These are phyloP conservation scores for Psilocybe cyanescens DNA, from an alignment of 768 basidiomycete species.

Conservation along the genomic window DNA sequence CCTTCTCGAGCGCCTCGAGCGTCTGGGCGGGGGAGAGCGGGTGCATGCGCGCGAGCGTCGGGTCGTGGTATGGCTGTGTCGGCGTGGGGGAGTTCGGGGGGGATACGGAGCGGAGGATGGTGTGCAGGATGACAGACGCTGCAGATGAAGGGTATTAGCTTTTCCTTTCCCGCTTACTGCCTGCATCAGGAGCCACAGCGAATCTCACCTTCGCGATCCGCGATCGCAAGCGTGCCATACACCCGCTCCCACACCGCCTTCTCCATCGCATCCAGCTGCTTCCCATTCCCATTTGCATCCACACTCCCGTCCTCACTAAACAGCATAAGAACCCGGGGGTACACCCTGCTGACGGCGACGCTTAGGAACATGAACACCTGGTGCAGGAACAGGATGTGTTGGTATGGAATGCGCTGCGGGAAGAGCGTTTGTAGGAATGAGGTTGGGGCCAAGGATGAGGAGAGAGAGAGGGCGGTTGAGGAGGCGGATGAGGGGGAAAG, in stretches of 20 bases:
- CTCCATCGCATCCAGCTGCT: conserved; percentile 36
- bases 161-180: too few species aligned
- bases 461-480: conserved; percentile 1
- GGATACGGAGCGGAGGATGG: conserved; percentile 56
- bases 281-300: conserved; percentile 12
- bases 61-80: conserved; percentile 31
- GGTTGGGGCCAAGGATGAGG: conserved; percentile 14
- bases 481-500: background rate
- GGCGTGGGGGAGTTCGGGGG: conserved; percentile 28
- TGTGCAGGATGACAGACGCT: conserved; percentile 59
- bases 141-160: conserved; percentile 1
- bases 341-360: conserved; percentile 71
- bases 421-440: conserved; percentile 43
- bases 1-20: conserved; percentile 38
- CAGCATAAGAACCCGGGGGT: conserved; percentile 64
- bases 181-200: background rate
- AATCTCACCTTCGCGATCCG: conserved; percentile 59
- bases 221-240: conserved; percentile 40
- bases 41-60: conserved; percentile 41
- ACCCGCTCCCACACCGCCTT: conserved; percentile 49
- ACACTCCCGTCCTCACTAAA: conserved; percentile 15
- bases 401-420: conserved; percentile 70
- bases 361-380: conserved; percentile 77
- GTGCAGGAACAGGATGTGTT: conserved; percentile 79
- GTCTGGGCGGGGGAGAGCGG: conserved; percentile 34